Percentiles rank a stretch among this genome's conserved stretches.
Conservation (phyloP, 106 monocot species). For the Dendrobium catenatum region DNA sequence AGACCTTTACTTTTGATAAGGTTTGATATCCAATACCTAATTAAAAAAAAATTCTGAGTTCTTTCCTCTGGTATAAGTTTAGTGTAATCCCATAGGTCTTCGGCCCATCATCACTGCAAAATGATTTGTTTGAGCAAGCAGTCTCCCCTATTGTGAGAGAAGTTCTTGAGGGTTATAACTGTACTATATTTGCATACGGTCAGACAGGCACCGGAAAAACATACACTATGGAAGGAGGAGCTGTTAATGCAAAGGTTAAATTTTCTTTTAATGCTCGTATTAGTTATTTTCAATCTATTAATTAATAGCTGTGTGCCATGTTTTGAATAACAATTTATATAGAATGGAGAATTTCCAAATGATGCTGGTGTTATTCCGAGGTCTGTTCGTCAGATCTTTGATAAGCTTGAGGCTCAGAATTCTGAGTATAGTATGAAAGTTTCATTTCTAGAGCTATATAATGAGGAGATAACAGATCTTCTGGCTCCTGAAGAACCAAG, state of each 20-base stretch:
- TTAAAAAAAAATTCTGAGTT: background rate
- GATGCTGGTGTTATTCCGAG: constrained; percentile 69
- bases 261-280: background rate
- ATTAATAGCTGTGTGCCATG: background rate
- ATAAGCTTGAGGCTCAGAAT: constrained; percentile 44
- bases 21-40: constrained; percentile 7
- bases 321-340: constrained; percentile 1
- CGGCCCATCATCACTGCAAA: constrained; percentile 50
- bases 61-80: background rate
- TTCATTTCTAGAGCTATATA: constrained; percentile 58
- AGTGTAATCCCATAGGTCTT: constrained; percentile 31
- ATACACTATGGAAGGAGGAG: constrained; percentile 54
- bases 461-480: constrained; percentile 36
- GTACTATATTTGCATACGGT: constrained; percentile 20
- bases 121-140: constrained; percentile 50
- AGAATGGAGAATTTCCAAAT: constrained; percentile 52
- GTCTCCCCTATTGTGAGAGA: constrained; percentile 45
- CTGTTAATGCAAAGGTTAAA: constrained; percentile 3
- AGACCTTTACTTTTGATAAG: constrained; percentile 52
- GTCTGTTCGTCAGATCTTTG: constrained; percentile 50
- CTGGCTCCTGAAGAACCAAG: constrained; percentile 16
- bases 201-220: constrained; percentile 23
- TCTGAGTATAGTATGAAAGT: constrained; percentile 67
- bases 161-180: constrained; percentile 24
- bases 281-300: background rate